phyloP scores from a whole-genome alignment of 352 stramenopile species.

The Phytophthora sojae region DNA sequence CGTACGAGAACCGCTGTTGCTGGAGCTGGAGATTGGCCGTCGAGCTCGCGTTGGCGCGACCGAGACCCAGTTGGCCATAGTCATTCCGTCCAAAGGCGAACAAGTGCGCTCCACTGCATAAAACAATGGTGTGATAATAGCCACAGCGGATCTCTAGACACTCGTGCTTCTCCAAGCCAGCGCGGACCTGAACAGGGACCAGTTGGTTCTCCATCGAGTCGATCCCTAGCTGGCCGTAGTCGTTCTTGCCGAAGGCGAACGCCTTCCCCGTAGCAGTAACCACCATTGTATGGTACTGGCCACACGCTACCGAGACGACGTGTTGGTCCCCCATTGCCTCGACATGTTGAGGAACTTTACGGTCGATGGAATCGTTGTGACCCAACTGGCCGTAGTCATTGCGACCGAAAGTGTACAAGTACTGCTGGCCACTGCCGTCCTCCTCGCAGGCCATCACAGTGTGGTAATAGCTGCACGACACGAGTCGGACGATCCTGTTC shows the following conservation, averaged over 20 bases:
- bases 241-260: conserved; percentile 94
- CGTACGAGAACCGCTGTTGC: conserved; percentile 69
- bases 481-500: conserved; percentile 65
- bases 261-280: conserved; percentile 71
- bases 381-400: conserved; percentile 95
- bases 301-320: conserved; percentile 85
- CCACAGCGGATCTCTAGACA: conserved; percentile 88
- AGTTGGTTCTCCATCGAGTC: conserved; percentile 79
- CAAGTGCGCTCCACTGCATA: conserved; percentile 72
- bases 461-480: conserved; percentile 95
- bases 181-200: conserved; percentile 56
- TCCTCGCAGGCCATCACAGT: conserved; percentile 83
- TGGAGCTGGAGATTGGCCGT: conserved; percentile 68
- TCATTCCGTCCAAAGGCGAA: conserved; percentile 94
- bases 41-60: conserved; percentile 43
- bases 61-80: conserved; percentile 93
- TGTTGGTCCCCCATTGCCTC: conserved; percentile 67
- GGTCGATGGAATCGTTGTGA: conserved; percentile 89
- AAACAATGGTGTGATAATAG: conserved; percentile 93
- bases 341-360: conserved; percentile 83
- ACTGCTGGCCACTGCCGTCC: conserved; percentile 29
- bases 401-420: conserved; percentile 90
- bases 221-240: conserved; percentile 93
- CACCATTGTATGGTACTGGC: conserved; percentile 93
- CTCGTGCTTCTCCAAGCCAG: conserved; percentile 68